Conservation (phyloP, 768 basidiomycete species). For the Pulveroboletus ravenelii region DNA sequence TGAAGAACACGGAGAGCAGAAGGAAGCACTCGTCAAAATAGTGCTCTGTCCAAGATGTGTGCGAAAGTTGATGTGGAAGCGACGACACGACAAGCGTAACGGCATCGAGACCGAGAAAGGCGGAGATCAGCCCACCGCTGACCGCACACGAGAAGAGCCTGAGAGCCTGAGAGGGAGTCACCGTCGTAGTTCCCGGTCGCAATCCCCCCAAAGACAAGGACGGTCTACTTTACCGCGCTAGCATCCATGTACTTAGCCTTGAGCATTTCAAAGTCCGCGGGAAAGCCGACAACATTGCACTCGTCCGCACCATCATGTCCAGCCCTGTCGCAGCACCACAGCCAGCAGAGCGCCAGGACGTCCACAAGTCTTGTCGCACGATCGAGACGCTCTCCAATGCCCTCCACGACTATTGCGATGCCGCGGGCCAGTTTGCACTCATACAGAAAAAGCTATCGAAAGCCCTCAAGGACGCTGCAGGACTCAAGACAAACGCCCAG, state of each 20-base stretch:
- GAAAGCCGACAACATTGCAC: no score
- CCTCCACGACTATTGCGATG: conserved; percentile 74
- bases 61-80: conserved; percentile 85
- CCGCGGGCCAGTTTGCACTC: conserved; percentile 52
- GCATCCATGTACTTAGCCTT: no score
- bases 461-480: conserved; percentile 62
- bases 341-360: conserved; percentile 60
- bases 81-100: conserved; percentile 55
- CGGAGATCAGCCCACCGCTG: neutral
- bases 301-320: conserved; percentile 8
- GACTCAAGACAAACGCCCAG: conserved; percentile 53
- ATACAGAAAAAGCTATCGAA: conserved; percentile 75
- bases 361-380: conserved; percentile 79
- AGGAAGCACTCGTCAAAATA: conserved; percentile 85
- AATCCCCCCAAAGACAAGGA: conserved; percentile 21
- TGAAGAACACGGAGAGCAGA: conserved; percentile 67
- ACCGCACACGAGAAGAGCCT: no score
- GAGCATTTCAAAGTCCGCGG: conserved; percentile 21
- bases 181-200: conserved; percentile 25
- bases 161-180: no score
- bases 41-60: conserved; percentile 77
- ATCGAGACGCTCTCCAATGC: conserved; percentile 62
- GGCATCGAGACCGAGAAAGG: neutral
- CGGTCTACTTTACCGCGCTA: neutral
- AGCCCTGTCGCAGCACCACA: conserved; percentile 8